Evolutionary conservation across 1,284 basidiomycete genomes (phyloP), one percentile per base, ranked within the genome.

Genomic region (Sporisorium reilianum): DNA sequence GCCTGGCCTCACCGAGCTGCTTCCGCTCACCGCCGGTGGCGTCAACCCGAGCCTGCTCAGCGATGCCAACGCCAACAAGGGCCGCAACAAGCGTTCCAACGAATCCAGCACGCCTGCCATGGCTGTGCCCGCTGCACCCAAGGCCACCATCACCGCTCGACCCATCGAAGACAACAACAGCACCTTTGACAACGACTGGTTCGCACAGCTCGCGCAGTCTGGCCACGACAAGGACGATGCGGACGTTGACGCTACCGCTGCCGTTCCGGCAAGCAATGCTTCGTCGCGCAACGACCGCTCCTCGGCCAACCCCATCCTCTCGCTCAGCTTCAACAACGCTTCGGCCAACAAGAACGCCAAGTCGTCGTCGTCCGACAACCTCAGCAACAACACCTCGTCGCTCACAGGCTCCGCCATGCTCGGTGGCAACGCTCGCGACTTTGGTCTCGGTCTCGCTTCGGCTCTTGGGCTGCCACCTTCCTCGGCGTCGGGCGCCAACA

Each of bases 341-440:
- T 38, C 44, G 20, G 45, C 46, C 55, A 57, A 34, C 48, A 61
- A 61, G 34, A 64, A 65, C 48, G 48, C 10, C 30, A 64, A 62
- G 51, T 46, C 52, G 51, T 46, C 52, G 2, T 38, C 18, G 5
- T 44, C 42, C 26, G 38, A 45, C 40, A 36, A 25, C 28, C 56
- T 40, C 46, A 59, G 2, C 36, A 46, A 69, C 54, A 44, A 55
- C 46, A 56, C 3, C 23, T 34, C 60, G 20, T 45, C 53, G 16
- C 57, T 75, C 49, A 55, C 56, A 16, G 71, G 71, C 14, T 77
- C 77, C 0, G 75, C 75, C 48, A 77, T 79, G 77, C 64, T 77
- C 48, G 75, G 74, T 18, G 68, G 60, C 51, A 65, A 64, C n/a
- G 55, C 46, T 12, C 69, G 75, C 49, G 68, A 70, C 48, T 77